phyloP scores from a whole-genome alignment of 1,284 basidiomycete genomes.

The Fomitopsis betulina region DNA sequence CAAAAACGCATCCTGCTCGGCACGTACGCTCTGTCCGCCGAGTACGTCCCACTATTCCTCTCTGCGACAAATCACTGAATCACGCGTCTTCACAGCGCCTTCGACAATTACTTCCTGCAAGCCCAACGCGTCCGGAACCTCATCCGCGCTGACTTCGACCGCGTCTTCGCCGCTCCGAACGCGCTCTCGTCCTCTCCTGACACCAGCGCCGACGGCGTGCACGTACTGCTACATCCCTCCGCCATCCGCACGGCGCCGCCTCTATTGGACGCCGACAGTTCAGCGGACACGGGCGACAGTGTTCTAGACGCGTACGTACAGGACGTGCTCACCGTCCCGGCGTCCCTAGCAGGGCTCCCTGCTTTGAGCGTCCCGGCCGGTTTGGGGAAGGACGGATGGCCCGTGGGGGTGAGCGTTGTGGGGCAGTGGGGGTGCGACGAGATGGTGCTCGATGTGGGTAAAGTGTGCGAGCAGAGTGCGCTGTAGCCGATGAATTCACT shows the following conservation, averaged over 20 bases:
- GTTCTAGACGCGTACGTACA: conserved; percentile 72
- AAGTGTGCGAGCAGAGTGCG: conserved; percentile 21
- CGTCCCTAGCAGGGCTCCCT: conserved; percentile 86
- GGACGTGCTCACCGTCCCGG: conserved; percentile 90
- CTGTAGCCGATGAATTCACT: neutral
- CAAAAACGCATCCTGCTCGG: conserved; percentile 88
- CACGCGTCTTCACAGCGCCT: conserved; percentile 54
- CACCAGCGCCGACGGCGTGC: conserved; percentile 42
- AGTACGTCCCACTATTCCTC: conserved; percentile 46
- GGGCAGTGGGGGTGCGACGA: conserved; percentile 90
- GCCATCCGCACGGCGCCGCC: conserved; percentile 76
- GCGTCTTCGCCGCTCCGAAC: conserved; percentile 58
- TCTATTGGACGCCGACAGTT: conserved; percentile 27
- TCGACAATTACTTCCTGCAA: conserved; percentile 95
- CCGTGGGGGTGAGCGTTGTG: conserved; percentile 80
- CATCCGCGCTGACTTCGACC: conserved; percentile 73
- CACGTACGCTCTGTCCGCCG: conserved; percentile 88
- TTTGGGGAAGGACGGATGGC: conserved; percentile 62
- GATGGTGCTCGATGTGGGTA: conserved; percentile 55
- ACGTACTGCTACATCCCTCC: conserved; percentile 84
- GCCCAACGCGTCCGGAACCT: conserved; percentile 77
- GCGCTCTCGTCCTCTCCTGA: conserved; percentile 28
- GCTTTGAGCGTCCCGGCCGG: conserved; percentile 72
- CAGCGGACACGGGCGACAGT: neutral
- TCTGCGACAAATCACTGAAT: neutral